Evolutionary conservation across 495 filamentous ascomycete species (phyloP), one percentile per base, ranked within the genome.

Genomic region (Penicillium canariense): DNA sequence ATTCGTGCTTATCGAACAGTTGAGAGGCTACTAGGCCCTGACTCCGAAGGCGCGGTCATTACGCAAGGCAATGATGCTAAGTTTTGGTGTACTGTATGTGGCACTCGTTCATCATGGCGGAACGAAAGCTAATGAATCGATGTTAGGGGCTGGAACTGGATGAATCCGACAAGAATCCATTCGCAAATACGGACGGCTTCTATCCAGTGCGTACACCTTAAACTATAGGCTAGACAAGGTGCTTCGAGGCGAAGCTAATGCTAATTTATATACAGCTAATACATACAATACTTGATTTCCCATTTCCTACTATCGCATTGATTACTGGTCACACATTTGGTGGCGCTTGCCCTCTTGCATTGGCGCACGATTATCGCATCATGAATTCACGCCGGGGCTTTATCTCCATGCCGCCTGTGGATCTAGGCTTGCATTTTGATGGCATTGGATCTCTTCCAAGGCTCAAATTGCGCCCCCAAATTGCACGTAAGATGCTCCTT

Each of bases 251-350:
- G 9, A 28, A 51, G 9, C 27, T n/a, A 10, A 20, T 31, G 18
- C 52, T 59, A 15, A 61, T 12, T 9, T 12, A 7, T 2, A 7
- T 14, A 17, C 7, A 66, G 68, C 66, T 80, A 20, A 61, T 81
- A 25, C 73, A 75, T 34, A 78, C 76, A n/a, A 66, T 81, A 28
- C 72, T 79, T 34, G 76, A 79, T 58, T 79, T 75, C 51, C 76
- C 77, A 0, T 81, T 71, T 55, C 77, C 77, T 14, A 81, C 77
- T 3, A 75, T 81, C 50, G 77, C 77, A 10, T 59, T 77, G 1
- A 38, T 81, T 4, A 81, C 77, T 0, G 77, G 77, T 4, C 77
- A 81, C 52, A 79, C 77, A 2, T 81, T 81, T 47, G 77, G 77
- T 32, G 77, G 74, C 2, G 77, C 73, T 2, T 77, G 74, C 34